Conservation (phyloP, 1,139 yeast genomes). For the Candida tropicalis region DNA sequence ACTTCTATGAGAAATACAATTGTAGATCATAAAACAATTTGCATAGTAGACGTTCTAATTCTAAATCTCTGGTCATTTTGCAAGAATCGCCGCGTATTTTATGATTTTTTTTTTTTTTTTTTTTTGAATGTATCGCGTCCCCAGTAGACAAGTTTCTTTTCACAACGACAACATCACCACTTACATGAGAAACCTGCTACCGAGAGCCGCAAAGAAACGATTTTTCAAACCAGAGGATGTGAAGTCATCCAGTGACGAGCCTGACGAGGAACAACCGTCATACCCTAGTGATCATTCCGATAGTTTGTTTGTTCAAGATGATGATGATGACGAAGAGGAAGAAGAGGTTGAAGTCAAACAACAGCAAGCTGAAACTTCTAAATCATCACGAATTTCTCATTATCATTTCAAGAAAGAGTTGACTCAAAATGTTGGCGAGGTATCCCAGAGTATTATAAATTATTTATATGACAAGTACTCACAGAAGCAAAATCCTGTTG, state of each 20-base stretch:
- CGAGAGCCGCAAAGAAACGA: slow-evolving; percentile 14
- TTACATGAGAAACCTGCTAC: neutral
- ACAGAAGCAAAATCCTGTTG: slow-evolving; percentile 25
- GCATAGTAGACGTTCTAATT: no score
- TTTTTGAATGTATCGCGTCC: no score
- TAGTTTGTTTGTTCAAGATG: slow-evolving; percentile 21
- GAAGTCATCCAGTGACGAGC: no score
- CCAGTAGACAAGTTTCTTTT: no score
- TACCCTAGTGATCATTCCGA: neutral
- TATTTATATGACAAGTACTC: slow-evolving; percentile 27
- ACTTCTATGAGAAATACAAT: no score
- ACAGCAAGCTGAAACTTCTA: neutral
- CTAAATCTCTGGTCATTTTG: no score
- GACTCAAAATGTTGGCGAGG: slow-evolving; percentile 23
- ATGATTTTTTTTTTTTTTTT: no score
- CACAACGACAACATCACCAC: no score
- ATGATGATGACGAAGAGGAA: slow-evolving; percentile 16
- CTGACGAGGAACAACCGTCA: slow-evolving; percentile 12
- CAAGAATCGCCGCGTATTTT: no score
- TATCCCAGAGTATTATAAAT: slow-evolving; percentile 19
- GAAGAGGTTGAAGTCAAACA: slow-evolving; percentile 5
- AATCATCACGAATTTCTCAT: slow-evolving; percentile 6
- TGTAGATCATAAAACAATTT: no score
- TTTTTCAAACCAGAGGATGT: slow-evolving; percentile 18
- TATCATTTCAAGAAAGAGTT: slow-evolving; percentile 26